Evolutionary conservation across 768 basidiomycete genomes (phyloP), one percentile per base, ranked within the genome.

Genomic region (Tulasnella sp.): DNA sequence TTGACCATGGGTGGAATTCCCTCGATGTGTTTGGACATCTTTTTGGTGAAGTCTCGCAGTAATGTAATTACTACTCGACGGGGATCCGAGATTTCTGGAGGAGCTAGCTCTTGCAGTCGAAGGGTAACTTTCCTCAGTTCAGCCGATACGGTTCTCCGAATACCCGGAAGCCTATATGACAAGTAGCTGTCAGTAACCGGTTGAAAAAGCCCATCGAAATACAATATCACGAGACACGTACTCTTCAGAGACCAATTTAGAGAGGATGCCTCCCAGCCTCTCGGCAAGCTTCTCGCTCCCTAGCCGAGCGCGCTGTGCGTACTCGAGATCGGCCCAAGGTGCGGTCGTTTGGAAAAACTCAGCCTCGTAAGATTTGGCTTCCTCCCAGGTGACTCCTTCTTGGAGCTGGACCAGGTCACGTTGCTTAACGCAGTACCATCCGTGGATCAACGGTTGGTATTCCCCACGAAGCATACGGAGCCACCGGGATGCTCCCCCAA

Each of bases 391-490:
- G 62, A 90, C 87, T 2, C 88, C 89, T 1, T 84, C 74, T 31
- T 87, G 87, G 18, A 92, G 83, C 21, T 90, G 88, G 1, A 84
- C 85, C 0, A 90, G 88, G 81, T 86, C 86, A 0, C 89, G 88
- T 79, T 89, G 90, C 81, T 90, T 90, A 62, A 90, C 88, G 79
- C 88, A 89, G 82, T 85, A 90, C 91, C 91, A 92, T 27, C 89
- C 88, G 76, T 91, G 89, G 2, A 87, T 85, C 1, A 91, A 86
- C 0, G 86, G 81, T 31, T 79, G 89, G 87, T n/a, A 56, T 1
- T 82, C 36, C 46, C 81, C 81, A 3, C 75, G 34, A 4, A 82
- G 75, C 9, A 82, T 44, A 5, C 40, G 19, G 7, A 92, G 79
- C 93, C 93, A 94, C 1, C 81, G 84, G 0, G 84, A 84, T 78